Base-by-base conservation (phyloP, 768 basidiomycete species). In the Gloeopeniophorella convolvens region DNA sequence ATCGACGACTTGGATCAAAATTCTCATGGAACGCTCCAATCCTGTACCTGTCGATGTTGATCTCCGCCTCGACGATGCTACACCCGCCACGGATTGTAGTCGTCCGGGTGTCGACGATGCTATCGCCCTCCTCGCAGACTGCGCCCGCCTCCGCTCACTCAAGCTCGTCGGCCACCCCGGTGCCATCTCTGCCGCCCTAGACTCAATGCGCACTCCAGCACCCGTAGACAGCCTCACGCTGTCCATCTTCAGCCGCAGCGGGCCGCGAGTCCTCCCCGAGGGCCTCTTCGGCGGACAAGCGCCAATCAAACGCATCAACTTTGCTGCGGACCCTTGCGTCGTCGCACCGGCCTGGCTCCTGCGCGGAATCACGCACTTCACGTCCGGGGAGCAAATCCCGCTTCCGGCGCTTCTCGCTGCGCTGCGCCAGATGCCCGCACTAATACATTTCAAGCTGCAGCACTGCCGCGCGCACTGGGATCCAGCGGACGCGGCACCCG, bases 291-390 rank as follows among this genome's bases (percentile, higher is more conserved):
- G 51, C n/a, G 46, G 51, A 2, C 41, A 30, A 6, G 51, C 51
- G 7, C 51, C 41, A 23, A 33, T 53, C 34, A 45, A 41, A 15
- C 41, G 28, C 18, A 42, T 53, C 12, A 13, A 48, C 23, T 53
- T 53, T 42, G 20, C 41, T 7, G 51, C 46, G 2, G 3, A 42
- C 20, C 46, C 34, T 13, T 48, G 45, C 30, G 33, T 53, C 15
- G 24, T 48, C 23, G 28, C 46, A 8, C 51, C 51, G 12, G 23
- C 20, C 18, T 48, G 41, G 41, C 41, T 53, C 30, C 34, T 53
- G 46, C 41, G 41, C 5, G 46, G 46, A 6, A 23, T 53, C 41
- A 53, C 51, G 3, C 51, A 37, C n/a, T 53, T 53, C 28, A 53
- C 51, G 7, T 53, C 51, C 2, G 41, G 51, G 28, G 51, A 53